These are phyloP conservation scores for Solanum acaule DNA, from an alignment of 257 asterid genomes.

Conservation along the genomic window DNA sequence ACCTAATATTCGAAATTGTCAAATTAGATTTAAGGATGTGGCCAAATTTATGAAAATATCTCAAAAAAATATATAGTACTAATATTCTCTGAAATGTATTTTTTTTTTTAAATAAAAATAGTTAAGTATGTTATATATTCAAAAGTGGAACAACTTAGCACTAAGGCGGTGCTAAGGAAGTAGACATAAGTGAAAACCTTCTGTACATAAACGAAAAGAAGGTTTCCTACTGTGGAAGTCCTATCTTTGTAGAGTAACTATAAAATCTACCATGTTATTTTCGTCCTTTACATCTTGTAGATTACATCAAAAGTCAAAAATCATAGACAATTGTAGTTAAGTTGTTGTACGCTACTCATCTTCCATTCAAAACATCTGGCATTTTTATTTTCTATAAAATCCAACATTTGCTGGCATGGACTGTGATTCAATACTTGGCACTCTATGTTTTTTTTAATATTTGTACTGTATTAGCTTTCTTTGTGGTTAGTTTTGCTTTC, in stretches of 20 bases:
- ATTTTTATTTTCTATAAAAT: not conserved
- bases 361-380: not conserved
- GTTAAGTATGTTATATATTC: not conserved
- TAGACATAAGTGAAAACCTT: not conserved
- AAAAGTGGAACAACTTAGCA: not conserved
- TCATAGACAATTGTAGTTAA: too few species aligned
- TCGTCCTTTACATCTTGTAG: not conserved
- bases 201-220: not conserved
- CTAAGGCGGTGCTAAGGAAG: not conserved
- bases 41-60: not conserved
- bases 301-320: not conserved
- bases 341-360: not conserved
- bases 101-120: too few species aligned
- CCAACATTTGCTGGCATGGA: not conserved
- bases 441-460: not conserved
- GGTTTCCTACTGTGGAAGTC: not conserved
- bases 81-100: not conserved
- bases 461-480: not conserved
- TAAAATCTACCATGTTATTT: not conserved
- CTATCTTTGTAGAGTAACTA: not conserved
- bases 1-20: not conserved
- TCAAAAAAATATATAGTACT: not conserved
- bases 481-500: not conserved
- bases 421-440: not conserved
- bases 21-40: not conserved